Evolutionary conservation across 345 rosid species (phyloP).

Genomic region (Eucalyptus paniculata): DNA sequence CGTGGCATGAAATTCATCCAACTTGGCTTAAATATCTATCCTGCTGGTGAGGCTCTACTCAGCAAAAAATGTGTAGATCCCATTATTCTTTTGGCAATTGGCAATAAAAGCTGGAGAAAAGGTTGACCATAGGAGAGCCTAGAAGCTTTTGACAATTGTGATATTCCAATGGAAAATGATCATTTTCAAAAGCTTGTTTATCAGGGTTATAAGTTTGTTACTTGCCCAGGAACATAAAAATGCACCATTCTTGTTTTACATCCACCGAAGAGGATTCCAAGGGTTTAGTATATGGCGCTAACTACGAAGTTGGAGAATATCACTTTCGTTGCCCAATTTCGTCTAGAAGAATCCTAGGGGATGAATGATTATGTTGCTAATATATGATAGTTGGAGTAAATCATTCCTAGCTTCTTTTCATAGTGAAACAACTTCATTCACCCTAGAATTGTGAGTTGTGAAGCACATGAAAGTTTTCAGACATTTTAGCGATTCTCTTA

Average conservation of each 20-base stretch:
- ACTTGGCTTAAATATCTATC: too few species aligned
- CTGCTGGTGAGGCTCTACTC: too few species aligned
- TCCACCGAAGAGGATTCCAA: neutral
- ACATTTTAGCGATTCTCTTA: neutral
- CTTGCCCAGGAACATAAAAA: neutral
- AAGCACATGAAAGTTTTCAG: neutral
- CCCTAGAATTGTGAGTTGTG: neutral
- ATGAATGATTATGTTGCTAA: too few species aligned
- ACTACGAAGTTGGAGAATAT: neutral
- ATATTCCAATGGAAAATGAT: neutral
- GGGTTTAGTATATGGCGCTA: neutral
- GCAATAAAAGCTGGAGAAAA: too few species aligned
- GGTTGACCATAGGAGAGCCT: neutral
- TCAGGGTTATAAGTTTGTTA: too few species aligned
- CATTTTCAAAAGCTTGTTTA: neutral
- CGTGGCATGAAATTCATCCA: too few species aligned
- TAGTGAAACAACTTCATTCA: neutral
- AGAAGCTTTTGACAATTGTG: neutral
- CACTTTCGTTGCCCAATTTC: too few species aligned
- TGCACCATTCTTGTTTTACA: neutral
- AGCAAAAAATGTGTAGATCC: too few species aligned
- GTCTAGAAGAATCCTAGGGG: too few species aligned
- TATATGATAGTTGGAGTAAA: too few species aligned
- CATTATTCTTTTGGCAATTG: too few species aligned
- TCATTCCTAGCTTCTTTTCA: neutral